Conservation (phyloP, 352 stramenopile species). For the Phytopythium ostracodes region DNA sequence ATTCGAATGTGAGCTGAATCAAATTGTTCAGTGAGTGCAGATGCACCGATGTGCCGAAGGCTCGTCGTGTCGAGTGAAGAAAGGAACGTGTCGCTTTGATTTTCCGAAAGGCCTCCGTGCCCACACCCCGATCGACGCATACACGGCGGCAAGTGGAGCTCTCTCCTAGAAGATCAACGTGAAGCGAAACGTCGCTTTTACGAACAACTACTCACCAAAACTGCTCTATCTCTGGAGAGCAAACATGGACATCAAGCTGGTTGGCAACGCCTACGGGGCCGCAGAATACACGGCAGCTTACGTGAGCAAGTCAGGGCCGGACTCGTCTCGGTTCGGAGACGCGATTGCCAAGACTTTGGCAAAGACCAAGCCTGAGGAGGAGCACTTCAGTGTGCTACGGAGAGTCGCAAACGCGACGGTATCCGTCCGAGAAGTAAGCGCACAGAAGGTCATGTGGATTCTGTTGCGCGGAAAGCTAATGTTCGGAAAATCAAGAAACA, state of each 20-base stretch:
- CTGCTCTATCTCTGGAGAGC: conserved; percentile 11
- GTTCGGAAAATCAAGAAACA: conserved; percentile 8
- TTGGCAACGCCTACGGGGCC: conserved; percentile 22
- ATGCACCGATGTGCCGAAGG: conserved; percentile 8
- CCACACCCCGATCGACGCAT: neutral
- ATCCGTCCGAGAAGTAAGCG: neutral
- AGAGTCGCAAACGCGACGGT: conserved; percentile 3
- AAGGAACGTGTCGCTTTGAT: conserved; percentile 6
- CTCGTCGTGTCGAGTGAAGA: conserved; percentile 7
- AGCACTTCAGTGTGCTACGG: neutral
- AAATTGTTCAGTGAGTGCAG: conserved; percentile 12
- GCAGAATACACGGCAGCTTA: conserved; percentile 24
- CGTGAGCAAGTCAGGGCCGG: conserved; percentile 21
- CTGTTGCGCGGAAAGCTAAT: neutral
- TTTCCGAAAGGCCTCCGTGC: conserved; percentile 10
- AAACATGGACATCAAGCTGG: conserved; percentile 26
- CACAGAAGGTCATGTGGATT: neutral
- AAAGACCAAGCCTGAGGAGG: neutral
- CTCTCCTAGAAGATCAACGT: neutral
- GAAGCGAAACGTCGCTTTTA: conserved; percentile 6
- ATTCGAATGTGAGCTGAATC: conserved; percentile 11
- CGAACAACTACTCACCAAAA: conserved; percentile 9
- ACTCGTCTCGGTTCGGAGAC: conserved; percentile 10
- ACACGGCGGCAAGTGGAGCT: neutral
- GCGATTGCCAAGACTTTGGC: conserved; percentile 10